Evolutionary conservation across 2,329 filamentous ascomycete species (phyloP).

Genomic region (Colletotrichum costaricense): DNA sequence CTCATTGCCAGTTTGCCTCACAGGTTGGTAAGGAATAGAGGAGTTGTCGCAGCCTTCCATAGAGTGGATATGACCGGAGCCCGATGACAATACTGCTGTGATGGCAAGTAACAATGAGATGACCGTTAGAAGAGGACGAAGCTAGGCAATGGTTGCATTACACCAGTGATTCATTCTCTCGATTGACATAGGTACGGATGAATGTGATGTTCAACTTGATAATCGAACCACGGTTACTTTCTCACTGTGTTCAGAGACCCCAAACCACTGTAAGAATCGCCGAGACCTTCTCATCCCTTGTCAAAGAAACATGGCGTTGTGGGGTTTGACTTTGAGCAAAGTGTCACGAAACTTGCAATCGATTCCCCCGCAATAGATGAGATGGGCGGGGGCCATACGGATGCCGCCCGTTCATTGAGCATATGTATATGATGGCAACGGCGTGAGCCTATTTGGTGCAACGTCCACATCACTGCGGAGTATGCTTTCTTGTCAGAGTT

Average conservation of each 20-base stretch:
- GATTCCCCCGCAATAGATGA: not conserved
- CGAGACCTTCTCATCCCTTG: not conserved
- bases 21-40: not conserved
- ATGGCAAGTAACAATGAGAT: not conserved
- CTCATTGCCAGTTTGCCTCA: not conserved
- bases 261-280: not conserved
- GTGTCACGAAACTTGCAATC: not conserved
- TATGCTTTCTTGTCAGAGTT: constrained; percentile 6
- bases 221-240: not conserved
- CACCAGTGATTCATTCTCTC: not conserved
- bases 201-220: not conserved
- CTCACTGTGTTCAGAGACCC: not conserved
- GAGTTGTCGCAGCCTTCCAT: not conserved
- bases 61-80: not conserved
- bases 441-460: not conserved
- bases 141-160: not conserved
- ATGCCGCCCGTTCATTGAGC: not conserved
- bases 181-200: not conserved
- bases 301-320: not conserved
- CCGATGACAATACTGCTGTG: not conserved
- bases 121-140: not conserved
- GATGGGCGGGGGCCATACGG: not conserved
- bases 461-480: not conserved
- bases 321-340: not conserved
- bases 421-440: not conserved